These are phyloP conservation scores for Prillingera fragicola DNA, from an alignment of 1,284 basidiomycete genomes.

Conservation along the genomic window DNA sequence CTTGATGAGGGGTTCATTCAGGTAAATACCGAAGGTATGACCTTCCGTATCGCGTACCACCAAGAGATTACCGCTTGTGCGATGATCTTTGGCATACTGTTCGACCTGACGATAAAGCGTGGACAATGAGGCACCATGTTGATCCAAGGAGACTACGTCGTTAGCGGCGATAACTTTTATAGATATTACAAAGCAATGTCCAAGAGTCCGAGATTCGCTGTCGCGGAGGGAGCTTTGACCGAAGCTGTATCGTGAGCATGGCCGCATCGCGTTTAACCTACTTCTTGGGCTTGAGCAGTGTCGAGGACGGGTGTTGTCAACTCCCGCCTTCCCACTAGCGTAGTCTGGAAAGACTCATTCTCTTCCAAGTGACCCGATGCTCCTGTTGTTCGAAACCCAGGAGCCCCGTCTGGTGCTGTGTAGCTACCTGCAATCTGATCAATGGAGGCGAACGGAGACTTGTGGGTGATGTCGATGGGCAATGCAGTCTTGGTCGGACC, in stretches of 20 bases:
- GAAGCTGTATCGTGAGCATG: constrained; percentile 53
- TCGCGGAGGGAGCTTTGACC: constrained; percentile 69
- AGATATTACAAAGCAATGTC: constrained; percentile 73
- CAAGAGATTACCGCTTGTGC: constrained; percentile 53
- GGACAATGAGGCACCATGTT: constrained; percentile 86
- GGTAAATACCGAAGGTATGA: constrained; percentile 69
- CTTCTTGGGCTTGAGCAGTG: constrained; percentile 7
- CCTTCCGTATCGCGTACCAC: constrained; percentile 60
- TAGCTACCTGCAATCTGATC: constrained; percentile 46
- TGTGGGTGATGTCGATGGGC: constrained; percentile 41
- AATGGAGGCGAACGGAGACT: constrained; percentile 36
- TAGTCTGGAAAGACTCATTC: constrained; percentile 40
- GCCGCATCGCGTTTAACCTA: not conserved
- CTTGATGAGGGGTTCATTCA: constrained; percentile 64
- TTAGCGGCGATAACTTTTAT: constrained; percentile 3
- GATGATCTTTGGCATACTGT: constrained; percentile 28
- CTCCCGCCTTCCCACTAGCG: constrained; percentile 54
- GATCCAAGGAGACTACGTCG: constrained; percentile 65
- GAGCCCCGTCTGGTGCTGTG: constrained; percentile 66
- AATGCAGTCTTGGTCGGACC: constrained; percentile 22
- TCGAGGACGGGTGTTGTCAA: constrained; percentile 57
- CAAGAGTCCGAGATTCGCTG: constrained; percentile 72
- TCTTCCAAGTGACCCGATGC: constrained; percentile 36
- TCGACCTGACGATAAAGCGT: constrained; percentile 72
- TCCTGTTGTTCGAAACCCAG: constrained; percentile 56